These are phyloP conservation scores for Tremella mesenterica DNA, from an alignment of 768 basidiomycete species.

Conservation along the genomic window DNA sequence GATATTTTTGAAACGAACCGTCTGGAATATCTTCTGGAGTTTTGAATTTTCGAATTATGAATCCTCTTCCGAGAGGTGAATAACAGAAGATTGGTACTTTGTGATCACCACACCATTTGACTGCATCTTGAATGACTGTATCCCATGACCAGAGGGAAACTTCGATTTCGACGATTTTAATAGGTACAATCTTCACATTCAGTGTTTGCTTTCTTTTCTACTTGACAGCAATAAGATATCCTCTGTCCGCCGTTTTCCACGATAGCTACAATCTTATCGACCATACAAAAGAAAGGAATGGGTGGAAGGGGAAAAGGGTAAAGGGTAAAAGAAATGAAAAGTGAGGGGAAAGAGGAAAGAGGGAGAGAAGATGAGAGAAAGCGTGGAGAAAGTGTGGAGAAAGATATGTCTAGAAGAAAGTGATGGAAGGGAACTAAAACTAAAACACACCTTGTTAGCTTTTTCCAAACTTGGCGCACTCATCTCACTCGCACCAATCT, in stretches of 20 bases:
- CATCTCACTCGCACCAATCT: slow-evolving; percentile 25
- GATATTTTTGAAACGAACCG: slow-evolving; percentile 46
- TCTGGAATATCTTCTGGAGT: slow-evolving; percentile 43
- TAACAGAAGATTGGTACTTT: slow-evolving; percentile 57
- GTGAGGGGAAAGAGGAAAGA: background rate
- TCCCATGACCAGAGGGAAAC: slow-evolving; percentile 58
- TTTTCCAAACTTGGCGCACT: slow-evolving; percentile 47
- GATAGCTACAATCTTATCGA: too few relatives aligned
- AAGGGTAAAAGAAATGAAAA: too few relatives aligned
- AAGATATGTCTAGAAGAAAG: background rate
- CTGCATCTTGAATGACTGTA: slow-evolving; percentile 50
- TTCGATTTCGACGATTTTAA: slow-evolving; percentile 61
- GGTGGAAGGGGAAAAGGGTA: background rate
- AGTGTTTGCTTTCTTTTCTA: too few relatives aligned
- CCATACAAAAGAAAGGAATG: too few relatives aligned
- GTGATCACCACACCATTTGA: slow-evolving; percentile 53
- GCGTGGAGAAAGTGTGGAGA: background rate
- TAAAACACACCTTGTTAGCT: slow-evolving; percentile 46
- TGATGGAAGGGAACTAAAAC: background rate
- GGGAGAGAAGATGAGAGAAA: background rate
- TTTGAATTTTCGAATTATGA: slow-evolving; percentile 42
- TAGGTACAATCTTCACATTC: slow-evolving; percentile 54
- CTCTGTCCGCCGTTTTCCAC: too few relatives aligned
- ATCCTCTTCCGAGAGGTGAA: slow-evolving; percentile 48
- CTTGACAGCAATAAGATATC: too few relatives aligned